These are phyloP conservation scores for Colletotrichum zoysiae DNA, from an alignment of 2,329 filamentous ascomycete species.

Conservation along the genomic window DNA sequence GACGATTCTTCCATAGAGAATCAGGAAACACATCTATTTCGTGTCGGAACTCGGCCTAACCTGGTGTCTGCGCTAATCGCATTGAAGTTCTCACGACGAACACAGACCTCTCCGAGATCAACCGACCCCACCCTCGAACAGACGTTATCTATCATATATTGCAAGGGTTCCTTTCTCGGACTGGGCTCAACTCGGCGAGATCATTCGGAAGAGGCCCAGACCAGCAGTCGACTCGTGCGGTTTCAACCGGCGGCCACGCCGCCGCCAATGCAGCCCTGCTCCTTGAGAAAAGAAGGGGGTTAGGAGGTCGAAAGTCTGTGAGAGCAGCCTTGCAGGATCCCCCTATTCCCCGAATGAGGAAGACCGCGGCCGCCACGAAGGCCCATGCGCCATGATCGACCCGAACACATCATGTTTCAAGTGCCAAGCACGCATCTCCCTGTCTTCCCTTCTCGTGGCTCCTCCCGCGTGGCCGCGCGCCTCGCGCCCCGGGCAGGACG, in stretches of 20 bases:
- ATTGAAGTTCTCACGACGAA: conserved; percentile 1
- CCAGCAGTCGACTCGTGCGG: not conserved
- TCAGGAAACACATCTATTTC: too few relatives aligned
- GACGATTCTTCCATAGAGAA: not conserved
- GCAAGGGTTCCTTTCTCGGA: not conserved
- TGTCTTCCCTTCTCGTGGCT: not conserved
- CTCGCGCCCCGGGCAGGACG: not conserved
- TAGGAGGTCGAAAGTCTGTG: not conserved
- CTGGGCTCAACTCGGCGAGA: not conserved
- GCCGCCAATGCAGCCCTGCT: not conserved
- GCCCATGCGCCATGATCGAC: conserved; percentile 2
- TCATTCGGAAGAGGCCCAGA: not conserved
- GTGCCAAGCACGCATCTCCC: conserved; percentile 27
- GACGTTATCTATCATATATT: not conserved
- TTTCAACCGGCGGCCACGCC: conserved; percentile 30
- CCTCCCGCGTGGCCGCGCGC: too few relatives aligned
- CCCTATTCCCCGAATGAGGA: too few relatives aligned
- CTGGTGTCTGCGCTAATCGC: not conserved
- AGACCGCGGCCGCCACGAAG: too few relatives aligned
- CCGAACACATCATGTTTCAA: conserved; percentile 37
- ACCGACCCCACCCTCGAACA: not conserved
- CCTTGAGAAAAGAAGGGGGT: too few relatives aligned
- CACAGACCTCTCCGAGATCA: not conserved
- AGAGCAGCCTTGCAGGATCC: not conserved
- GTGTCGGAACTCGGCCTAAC: not conserved